Conservation (phyloP, 768 basidiomycete species). For the Nidula microcarpa region DNA sequence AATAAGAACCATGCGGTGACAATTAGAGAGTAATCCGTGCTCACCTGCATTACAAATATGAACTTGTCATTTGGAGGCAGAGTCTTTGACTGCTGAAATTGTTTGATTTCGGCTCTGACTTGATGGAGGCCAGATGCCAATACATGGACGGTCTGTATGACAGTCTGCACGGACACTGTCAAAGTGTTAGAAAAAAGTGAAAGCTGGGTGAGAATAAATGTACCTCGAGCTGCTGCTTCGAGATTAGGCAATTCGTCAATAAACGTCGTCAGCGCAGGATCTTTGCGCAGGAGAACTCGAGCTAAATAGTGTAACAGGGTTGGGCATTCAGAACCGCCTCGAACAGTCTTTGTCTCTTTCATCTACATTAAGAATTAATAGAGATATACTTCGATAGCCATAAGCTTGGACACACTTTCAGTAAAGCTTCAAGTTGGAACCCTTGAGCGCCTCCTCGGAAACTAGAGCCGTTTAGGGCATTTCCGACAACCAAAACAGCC, state of each 20-base stretch:
- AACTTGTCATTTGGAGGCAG: slow-evolving; percentile 56
- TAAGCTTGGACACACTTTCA: slow-evolving; percentile 54
- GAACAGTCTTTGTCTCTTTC: slow-evolving; percentile 78
- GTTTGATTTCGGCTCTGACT: slow-evolving; percentile 52
- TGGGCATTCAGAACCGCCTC: slow-evolving; percentile 66
- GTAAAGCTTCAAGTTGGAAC: slow-evolving; percentile 77
- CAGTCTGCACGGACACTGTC: slow-evolving; percentile 71
- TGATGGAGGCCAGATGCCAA: slow-evolving; percentile 54
- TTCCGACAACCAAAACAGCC: slow-evolving; percentile 77
- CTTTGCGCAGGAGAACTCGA: slow-evolving; percentile 61
- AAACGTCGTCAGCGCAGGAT: slow-evolving; percentile 66
- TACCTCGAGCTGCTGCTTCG: slow-evolving; percentile 81
- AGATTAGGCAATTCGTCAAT: slow-evolving; percentile 78
- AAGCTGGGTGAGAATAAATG: slow-evolving; percentile 1
- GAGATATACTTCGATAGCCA: background rate
- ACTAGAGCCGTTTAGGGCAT: slow-evolving; percentile 75
- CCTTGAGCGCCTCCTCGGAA: slow-evolving; percentile 84
- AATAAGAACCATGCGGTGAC: background rate
- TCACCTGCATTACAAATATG: slow-evolving; percentile 65
- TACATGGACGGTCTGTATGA: slow-evolving; percentile 55
- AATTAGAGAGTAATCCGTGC: background rate
- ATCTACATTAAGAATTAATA: slow-evolving; percentile 42
- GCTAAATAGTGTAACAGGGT: slow-evolving; percentile 93
- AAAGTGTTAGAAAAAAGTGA: background rate
- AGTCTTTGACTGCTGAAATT: slow-evolving; percentile 27